These are phyloP conservation scores for Phanerochaete sordida DNA, from an alignment of 768 basidiomycete genomes.

Conservation along the genomic window DNA sequence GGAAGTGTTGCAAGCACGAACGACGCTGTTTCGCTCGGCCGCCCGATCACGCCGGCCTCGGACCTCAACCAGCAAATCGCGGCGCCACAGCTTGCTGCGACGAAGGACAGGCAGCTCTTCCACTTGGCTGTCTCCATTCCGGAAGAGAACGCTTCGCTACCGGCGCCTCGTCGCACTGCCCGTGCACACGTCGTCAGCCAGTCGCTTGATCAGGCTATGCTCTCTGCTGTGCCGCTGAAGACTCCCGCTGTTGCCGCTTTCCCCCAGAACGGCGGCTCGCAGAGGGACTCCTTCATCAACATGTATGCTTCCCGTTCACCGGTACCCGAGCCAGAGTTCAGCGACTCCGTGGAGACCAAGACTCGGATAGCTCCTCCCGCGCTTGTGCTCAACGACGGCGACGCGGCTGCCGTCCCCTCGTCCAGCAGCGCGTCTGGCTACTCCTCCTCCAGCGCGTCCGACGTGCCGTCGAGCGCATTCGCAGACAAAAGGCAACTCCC, in stretches of 20 bases:
- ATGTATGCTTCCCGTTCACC: constrained; percentile 25
- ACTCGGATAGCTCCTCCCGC: constrained; percentile 17
- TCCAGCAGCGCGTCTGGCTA: constrained; percentile 3
- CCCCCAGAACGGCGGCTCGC: constrained; percentile 6
- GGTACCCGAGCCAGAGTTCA: not conserved
- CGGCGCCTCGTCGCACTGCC: constrained; percentile 17
- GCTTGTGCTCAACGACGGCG: constrained; percentile 8
- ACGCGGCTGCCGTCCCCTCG: not conserved
- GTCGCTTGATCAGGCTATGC: constrained; percentile 9
- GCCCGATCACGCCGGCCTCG: constrained; percentile 17
- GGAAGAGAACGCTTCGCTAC: constrained; percentile 7
- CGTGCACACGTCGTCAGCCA: constrained; percentile 18
- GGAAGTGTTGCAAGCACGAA: constrained; percentile 1
- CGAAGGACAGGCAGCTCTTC: constrained; percentile 8
- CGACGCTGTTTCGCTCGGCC: constrained; percentile 8
- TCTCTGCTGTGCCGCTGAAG: constrained; percentile 19
- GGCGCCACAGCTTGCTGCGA: constrained; percentile 14
- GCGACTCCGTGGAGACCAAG: not conserved
- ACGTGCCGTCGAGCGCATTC: constrained; percentile 17
- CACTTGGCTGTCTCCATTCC: constrained; percentile 3
- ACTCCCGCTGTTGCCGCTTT: constrained; percentile 11
- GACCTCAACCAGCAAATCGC: constrained; percentile 20
- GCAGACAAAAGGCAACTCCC: constrained; percentile 1
- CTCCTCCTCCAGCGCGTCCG: constrained; percentile 11
- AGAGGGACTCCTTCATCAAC: constrained; percentile 24